Conservation (phyloP, 192 early-diverging fungal species). For the Backusella circina region DNA sequence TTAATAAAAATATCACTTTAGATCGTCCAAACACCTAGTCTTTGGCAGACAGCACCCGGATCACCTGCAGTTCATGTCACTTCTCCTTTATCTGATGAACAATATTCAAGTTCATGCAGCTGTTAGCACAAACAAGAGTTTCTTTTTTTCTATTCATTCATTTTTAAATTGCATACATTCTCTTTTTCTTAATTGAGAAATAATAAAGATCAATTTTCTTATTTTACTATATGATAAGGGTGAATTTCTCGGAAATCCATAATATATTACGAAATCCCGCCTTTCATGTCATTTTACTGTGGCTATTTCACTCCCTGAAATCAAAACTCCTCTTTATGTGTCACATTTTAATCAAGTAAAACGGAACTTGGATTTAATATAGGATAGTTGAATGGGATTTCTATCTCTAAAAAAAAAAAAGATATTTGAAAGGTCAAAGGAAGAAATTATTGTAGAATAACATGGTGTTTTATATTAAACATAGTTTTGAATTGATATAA, state of each 20-base stretch:
- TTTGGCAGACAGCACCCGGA: neutral
- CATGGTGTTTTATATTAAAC: no score
- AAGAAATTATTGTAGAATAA: no score
- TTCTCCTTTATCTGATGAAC: neutral
- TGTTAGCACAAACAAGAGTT: neutral
- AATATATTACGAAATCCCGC: neutral
- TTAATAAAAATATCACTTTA: neutral
- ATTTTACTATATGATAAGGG: neutral
- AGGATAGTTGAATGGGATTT: neutral
- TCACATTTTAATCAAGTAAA: neutral
- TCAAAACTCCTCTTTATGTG: neutral
- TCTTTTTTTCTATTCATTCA: neutral
- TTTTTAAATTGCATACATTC: neutral
- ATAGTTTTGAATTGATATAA: neutral
- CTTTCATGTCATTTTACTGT: neutral
- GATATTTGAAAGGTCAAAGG: no score
- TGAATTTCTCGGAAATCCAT: neutral
- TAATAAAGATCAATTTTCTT: neutral
- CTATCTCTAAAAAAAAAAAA: neutral
- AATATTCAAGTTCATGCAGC: neutral
- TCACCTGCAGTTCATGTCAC: neutral
- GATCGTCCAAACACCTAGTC: conserved; percentile 2
- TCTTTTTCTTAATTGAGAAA: neutral
- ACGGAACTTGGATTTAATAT: neutral
- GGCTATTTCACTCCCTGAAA: neutral